These are phyloP conservation scores for Albifimbria verrucaria DNA, from an alignment of 2,329 filamentous ascomycete species.

Conservation along the genomic window DNA sequence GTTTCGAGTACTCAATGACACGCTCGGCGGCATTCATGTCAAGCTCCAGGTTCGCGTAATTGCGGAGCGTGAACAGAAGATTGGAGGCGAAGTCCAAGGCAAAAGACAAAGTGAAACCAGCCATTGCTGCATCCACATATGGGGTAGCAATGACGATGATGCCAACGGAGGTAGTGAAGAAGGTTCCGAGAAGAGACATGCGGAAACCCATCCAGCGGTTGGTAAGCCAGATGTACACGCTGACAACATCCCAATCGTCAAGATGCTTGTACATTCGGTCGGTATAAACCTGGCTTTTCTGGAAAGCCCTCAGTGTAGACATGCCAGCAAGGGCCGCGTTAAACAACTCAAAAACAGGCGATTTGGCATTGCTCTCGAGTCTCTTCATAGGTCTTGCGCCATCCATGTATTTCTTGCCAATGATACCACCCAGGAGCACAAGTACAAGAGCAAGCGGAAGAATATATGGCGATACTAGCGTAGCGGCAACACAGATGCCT, in stretches of 20 bases:
- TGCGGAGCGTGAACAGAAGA: conserved; percentile 63
- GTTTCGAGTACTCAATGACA: conserved; percentile 69
- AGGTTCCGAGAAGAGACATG: conserved; percentile 65
- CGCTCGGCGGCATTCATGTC: conserved; percentile 78
- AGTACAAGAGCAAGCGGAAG: conserved; percentile 59
- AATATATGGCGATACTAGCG: conserved; percentile 66
- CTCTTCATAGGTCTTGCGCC: conserved; percentile 73
- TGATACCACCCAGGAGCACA: conserved; percentile 53
- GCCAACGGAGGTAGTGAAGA: conserved; percentile 65
- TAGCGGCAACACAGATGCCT: conserved; percentile 63
- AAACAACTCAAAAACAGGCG: conserved; percentile 78
- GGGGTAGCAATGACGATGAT: conserved; percentile 60
- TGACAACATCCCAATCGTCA: conserved; percentile 64
- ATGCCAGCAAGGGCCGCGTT: conserved; percentile 70
- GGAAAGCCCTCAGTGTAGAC: conserved; percentile 72
- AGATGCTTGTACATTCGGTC: conserved; percentile 67
- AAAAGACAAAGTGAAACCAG: conserved; percentile 74
- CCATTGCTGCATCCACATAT: conserved; percentile 64
- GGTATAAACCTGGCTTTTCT: conserved; percentile 64
- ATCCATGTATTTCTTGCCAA: conserved; percentile 62
- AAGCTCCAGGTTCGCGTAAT: conserved; percentile 69
- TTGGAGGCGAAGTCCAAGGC: conserved; percentile 64
- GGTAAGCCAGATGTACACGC: conserved; percentile 67
- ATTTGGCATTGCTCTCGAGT: conserved; percentile 73
- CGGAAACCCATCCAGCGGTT: conserved; percentile 76